Base-by-base conservation (phyloP, 2,329 filamentous ascomycete species). In the Fusarium citri region DNA sequence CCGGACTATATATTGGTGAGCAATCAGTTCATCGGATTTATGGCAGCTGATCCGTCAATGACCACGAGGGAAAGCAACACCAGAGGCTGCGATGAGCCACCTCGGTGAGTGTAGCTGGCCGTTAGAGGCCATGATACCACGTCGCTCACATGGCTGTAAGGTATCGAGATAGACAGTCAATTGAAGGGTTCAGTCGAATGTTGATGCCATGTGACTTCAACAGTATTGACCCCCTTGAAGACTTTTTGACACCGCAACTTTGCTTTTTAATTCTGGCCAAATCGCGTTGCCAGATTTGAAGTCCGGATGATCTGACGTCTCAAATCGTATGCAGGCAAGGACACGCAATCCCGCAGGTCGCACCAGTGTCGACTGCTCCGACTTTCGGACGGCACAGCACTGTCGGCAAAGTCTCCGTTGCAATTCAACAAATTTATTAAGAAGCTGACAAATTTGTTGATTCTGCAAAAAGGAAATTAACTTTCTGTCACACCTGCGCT, bases 261-360 rank as follows among this genome's bases (percentile, higher is more conserved):
- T 56, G 54, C 43, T 56, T 56, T 49, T 56, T 56, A 4, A 20
- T 20, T 25, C 22, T 55, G 22, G 42, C n/a, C 30, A 55, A 26
- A n/a, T 37, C 18, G 22, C 23, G 26, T 48, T 37, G 42, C n/a
- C 5, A 55, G 34, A 26, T 14, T 37, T n/a, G n/a, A 22, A 40
- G 43, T 18, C n/a, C 23, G 15, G 31, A 56, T 56, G 54, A 56
- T 56, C 43, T 56, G 54, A 56, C 43, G 14, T 23, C 23, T 16
- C 23, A 56, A 28, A 12, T 18, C 6, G 22, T 16, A 26, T 34
- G 22, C 22, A 22, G 6, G 30, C 18, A 6, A 16, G 48, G 22
- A 41, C 49, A 53, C 49, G 49, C 49, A 53, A 53, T 23, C 49
- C 34, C 15, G 10, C 18, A 43, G 22, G 10, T 37, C 0, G 10